Evolutionary conservation across 805 yeast species (phyloP), one percentile per base, ranked within the genome.

Genomic region (Candida sphagnicola): DNA sequence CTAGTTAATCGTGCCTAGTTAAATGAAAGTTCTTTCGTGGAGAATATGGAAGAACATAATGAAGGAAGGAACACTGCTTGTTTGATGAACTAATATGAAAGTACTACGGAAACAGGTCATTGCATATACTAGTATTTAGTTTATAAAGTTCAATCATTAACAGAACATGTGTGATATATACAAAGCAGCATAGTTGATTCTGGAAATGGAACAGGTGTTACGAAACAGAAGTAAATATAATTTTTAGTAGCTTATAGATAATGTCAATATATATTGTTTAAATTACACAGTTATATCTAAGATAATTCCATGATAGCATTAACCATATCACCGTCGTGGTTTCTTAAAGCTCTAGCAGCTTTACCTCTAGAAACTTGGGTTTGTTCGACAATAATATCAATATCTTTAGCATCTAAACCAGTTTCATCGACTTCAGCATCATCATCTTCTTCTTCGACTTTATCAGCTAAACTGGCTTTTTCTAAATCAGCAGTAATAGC

Each of bases 251-350:
- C n/a, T n/a, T n/a, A n/a, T n/a, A n/a, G n/a, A n/a, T n/a, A n/a
- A n/a, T n/a, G n/a, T n/a, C n/a, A 21, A 21, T 21, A 21, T 6
- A 21, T 21, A 21, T 6, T 21, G 24, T 10, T 6, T 26, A 26
- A 8, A 26, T 26, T 26, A 13, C 5, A 26, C 6, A 8, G n/a
- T 26, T 8, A 8, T 13, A 26, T 13, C 37, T 66, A 68, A 45
- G 73, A 67, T 65, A 84, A 74, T 49, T 85, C 80, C 95, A 91
- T 87, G 67, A 91, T 88, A 53, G 98, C 91, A 65, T 90, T 89
- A 62, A 93, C 97, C 70, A 93, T 82, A 67, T 93, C 98, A 67
- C 90, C 89, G 56, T 85, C 78, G 75, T 90, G 88, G 52, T 77
- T 82, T 65, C 76, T 84, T 67, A 93, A 77, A 54, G 97, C 95